Evolutionary conservation across 495 filamentous ascomycete species (phyloP).

Genomic region (Acidomyces sp.): DNA sequence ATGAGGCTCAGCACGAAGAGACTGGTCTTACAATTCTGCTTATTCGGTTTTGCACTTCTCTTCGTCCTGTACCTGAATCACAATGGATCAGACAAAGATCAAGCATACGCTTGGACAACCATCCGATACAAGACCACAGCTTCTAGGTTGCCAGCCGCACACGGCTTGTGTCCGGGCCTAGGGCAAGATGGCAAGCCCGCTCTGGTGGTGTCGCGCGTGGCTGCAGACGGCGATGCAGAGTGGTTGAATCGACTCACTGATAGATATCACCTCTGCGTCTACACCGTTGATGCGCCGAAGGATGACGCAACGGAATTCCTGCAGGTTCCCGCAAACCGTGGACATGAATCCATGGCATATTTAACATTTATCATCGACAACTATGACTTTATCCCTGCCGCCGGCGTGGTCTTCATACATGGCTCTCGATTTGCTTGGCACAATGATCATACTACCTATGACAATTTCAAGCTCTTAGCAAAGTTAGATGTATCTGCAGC

Average conservation of each 20-base stretch:
- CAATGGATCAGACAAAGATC: neutral
- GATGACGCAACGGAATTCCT: slow-evolving; percentile 10
- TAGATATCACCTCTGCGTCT: slow-evolving; percentile 32
- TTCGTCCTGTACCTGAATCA: neutral
- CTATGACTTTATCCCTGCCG: slow-evolving; percentile 7
- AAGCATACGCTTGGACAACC: neutral
- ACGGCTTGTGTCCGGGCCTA: neutral
- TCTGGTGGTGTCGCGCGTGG: neutral
- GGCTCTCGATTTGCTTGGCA: slow-evolving; percentile 36
- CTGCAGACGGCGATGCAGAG: neutral
- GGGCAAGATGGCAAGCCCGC: neutral
- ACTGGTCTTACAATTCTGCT: neutral
- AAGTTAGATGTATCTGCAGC: slow-evolving; percentile 27
- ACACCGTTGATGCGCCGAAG: neutral
- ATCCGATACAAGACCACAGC: slow-evolving; percentile 6
- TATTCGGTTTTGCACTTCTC: neutral
- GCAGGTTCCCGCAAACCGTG: slow-evolving; percentile 4
- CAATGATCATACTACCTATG: slow-evolving; percentile 33
- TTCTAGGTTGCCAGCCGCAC: neutral
- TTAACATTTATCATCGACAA: slow-evolving; percentile 11
- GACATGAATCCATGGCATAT: slow-evolving; percentile 8
- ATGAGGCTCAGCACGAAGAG: neutral
- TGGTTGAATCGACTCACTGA: slow-evolving; percentile 29
- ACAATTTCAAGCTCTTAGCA: slow-evolving; percentile 31
- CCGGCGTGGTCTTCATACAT: slow-evolving; percentile 35